Conservation (phyloP, 345 rosid genomes). For the Anacardium occidentale region DNA sequence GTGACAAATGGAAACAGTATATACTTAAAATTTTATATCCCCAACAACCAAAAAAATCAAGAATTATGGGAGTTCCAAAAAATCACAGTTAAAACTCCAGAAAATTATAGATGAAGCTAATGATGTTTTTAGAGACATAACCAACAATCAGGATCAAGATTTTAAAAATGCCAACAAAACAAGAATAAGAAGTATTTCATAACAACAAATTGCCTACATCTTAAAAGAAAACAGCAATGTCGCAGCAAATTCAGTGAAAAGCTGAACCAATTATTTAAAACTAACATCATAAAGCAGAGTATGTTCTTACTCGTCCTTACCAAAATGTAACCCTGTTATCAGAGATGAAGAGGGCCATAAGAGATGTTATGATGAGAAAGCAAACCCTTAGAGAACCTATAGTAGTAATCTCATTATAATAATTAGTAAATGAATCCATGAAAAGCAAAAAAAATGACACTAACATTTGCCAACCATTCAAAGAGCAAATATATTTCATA, state of each 20-base stretch:
- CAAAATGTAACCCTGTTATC: neutral
- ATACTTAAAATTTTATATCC: constrained; percentile 9
- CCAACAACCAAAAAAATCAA: constrained; percentile 3
- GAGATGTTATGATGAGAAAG: neutral
- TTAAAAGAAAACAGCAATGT: neutral
- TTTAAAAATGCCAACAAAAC: neutral
- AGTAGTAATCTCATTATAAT: neutral
- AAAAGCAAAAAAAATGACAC: neutral
- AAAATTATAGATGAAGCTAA: neutral
- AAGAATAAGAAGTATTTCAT: neutral
- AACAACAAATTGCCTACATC: neutral
- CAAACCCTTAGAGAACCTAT: neutral
- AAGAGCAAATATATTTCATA: neutral
- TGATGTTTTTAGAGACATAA: neutral
- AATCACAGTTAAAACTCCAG: neutral
- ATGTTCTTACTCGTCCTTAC: neutral
- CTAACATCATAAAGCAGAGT: neutral
- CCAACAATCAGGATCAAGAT: neutral
- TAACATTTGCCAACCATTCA: neutral
- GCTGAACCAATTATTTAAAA: neutral
- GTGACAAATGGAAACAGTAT: constrained; percentile 27
- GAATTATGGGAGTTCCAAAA: neutral
- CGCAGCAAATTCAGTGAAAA: neutral
- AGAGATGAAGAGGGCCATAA: neutral
- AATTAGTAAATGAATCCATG: neutral